These are phyloP conservation scores for Chaetoscypha palmicola DNA, from an alignment of 2,329 filamentous ascomycete genomes.

Conservation along the genomic window DNA sequence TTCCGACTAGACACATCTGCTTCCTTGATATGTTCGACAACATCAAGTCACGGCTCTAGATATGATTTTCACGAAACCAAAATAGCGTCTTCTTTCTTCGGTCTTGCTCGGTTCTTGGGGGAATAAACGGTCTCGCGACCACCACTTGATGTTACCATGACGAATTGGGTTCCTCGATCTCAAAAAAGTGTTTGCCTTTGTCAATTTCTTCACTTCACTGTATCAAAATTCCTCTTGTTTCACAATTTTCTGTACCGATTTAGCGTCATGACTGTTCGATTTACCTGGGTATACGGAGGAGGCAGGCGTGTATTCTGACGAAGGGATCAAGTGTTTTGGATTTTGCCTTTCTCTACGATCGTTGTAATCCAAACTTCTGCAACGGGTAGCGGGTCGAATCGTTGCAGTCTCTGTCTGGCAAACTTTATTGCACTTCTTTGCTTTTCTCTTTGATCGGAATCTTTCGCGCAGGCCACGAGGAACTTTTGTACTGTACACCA, in stretches of 20 bases:
- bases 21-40: conserved; percentile 3
- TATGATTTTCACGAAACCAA: conserved; percentile 28
- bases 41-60: conserved; percentile 12
- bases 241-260: conserved; percentile 25
- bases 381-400: conserved; percentile 27
- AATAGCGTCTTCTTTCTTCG: conserved; percentile 23
- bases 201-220: conserved; percentile 28
- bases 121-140: conserved; percentile 21
- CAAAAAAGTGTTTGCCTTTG: conserved; percentile 27
- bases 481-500: conserved; percentile 10
- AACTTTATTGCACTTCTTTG: conserved; percentile 15
- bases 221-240: conserved; percentile 26
- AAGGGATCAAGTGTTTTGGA: conserved; percentile 10
- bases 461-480: conserved; percentile 25
- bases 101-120: conserved; percentile 23
- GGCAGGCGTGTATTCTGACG: conserved; percentile 21
- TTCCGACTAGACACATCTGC: conserved; percentile 41
- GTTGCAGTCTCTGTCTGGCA: conserved; percentile 21
- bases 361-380: conserved; percentile 28
- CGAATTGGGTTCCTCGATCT: conserved; percentile 20
- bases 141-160: conserved; percentile 28
- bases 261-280: conserved; percentile 31
- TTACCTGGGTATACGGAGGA: conserved; percentile 9
- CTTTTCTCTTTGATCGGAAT: conserved; percentile 13
- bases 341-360: conserved; percentile 27